Base-by-base conservation (phyloP, 139 green algal genomes). In the Coelastrella sp. region DNA sequence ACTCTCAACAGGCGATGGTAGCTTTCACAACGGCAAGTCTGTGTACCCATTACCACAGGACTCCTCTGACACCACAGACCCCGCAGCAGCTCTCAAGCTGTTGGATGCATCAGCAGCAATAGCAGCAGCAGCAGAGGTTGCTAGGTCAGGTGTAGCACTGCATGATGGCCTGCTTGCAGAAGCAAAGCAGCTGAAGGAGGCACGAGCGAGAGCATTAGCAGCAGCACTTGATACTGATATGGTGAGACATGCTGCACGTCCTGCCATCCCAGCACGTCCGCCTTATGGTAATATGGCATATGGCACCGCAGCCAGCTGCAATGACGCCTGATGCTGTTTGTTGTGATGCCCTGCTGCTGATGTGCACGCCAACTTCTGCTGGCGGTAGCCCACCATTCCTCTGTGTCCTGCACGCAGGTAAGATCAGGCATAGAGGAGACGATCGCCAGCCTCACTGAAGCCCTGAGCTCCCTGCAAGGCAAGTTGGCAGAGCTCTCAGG, bases 131-230 rank as follows among this genome's bases (percentile, higher is more conserved):
- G 79, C 57, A 30, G 93, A 97, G 67, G 94, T 97, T 71, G 93
- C 90, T 25, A 90, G 89, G 43, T 64, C 83, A 6, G 94, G 93
- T 27, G 88, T 88, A 2, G 86, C 85, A 19, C 86, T 97, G n/a
- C 93, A 96, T 80, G 93, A 96, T 80, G 90, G 89, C 2, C 86
- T 97, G 30, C 85, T 88, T 11, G 82, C 89, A 30, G 94, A 96
- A 89, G 74, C 73, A 21, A 6, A 19, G 2, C 86, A 93, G 86
- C 71, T 95, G 27, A 69, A 87, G 37, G 94, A 94, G 57, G 62
- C 86, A 21, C 85, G 94, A 5, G 41, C 87, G 5, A 75, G 92
- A 5, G 94, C 94, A 11, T 66, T 95, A 21, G 85, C 84, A 45
- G 89, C 84, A 2, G 89, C 75, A 13, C 75, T 71, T 51, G 75